These are phyloP conservation scores for Micromonas commoda DNA, from an alignment of 139 green algal genomes.

Conservation along the genomic window DNA sequence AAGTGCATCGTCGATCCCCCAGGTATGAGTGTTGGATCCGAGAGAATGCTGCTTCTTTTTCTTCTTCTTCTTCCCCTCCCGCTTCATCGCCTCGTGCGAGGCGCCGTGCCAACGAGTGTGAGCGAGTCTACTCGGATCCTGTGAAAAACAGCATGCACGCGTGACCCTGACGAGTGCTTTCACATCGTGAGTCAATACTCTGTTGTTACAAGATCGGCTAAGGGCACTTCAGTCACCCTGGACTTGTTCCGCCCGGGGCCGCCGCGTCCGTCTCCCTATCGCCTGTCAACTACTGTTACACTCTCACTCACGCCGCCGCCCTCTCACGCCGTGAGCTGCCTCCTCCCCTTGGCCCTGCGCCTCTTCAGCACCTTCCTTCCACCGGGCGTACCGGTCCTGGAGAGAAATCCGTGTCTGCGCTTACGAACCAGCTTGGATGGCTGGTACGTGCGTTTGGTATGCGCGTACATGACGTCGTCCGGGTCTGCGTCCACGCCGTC, in stretches of 20 bases:
- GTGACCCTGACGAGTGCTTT: too few relatives aligned
- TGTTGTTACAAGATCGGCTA: background rate
- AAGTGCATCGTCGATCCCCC: background rate
- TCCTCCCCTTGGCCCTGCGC: background rate
- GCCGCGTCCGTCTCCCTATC: background rate
- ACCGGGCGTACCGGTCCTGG: background rate
- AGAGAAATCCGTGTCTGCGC: conserved; percentile 12
- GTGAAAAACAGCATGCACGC: too few relatives aligned
- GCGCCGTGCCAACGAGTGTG: too few relatives aligned
- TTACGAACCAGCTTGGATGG: conserved; percentile 20
- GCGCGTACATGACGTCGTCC: background rate
- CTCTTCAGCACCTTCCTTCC: background rate
- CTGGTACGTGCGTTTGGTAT: conserved; percentile 28
- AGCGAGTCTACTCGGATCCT: too few relatives aligned
- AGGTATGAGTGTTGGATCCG: too few relatives aligned
- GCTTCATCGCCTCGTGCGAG: too few relatives aligned
- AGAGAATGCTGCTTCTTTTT: too few relatives aligned
- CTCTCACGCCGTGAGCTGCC: background rate
- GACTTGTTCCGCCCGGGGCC: background rate
- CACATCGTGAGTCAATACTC: too few relatives aligned
- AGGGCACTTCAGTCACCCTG: background rate
- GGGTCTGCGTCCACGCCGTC: background rate
- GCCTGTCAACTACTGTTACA: background rate
- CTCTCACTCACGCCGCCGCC: background rate
- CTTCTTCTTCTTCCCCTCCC: too few relatives aligned